A percentile compares a stretch with the other conserved stretches of the same genome.
phyloP scores from a whole-genome alignment of 768 basidiomycete genomes.

The Candolleomyces aberdarensis region DNA sequence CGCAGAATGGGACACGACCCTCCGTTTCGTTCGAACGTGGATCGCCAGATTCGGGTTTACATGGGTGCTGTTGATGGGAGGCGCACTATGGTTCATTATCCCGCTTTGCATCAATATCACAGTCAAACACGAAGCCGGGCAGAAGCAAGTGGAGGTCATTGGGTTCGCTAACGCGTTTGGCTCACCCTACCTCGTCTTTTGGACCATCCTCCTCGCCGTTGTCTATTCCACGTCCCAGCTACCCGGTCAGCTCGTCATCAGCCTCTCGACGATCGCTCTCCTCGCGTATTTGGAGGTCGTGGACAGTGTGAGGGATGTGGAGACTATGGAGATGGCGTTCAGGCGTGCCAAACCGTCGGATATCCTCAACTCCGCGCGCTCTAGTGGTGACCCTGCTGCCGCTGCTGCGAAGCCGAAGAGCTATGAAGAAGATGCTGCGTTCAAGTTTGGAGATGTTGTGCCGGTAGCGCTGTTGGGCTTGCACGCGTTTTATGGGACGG shows the following conservation, averaged over 20 bases:
- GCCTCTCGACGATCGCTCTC: slow-evolving; percentile 58
- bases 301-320: slow-evolving; percentile 77
- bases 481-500: slow-evolving; percentile 81
- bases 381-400: slow-evolving; percentile 4
- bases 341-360: slow-evolving; percentile 43
- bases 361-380: slow-evolving; percentile 30
- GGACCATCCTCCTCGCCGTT: slow-evolving; percentile 59
- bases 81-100: slow-evolving; percentile 64
- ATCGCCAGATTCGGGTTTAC: slow-evolving; percentile 56
- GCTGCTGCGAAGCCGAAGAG: too few relatives aligned
- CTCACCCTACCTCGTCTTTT: slow-evolving; percentile 82
- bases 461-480: slow-evolving; percentile 75
- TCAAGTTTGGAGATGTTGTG: slow-evolving; percentile 65
- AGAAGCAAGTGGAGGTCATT: slow-evolving; percentile 47
- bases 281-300: slow-evolving; percentile 78
- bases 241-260: slow-evolving; percentile 78
- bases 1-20: slow-evolving; percentile 32
- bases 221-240: slow-evolving; percentile 71
- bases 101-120: slow-evolving; percentile 74
- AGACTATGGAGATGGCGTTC: slow-evolving; percentile 50
- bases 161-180: slow-evolving; percentile 92
- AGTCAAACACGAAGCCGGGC: slow-evolving; percentile 28
- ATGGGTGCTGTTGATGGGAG: slow-evolving; percentile 50
- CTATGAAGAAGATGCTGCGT: slow-evolving; percentile 5
- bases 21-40: slow-evolving; percentile 57